Conservation (phyloP, 768 basidiomycete species). For the Xanthoconium purpureum region DNA sequence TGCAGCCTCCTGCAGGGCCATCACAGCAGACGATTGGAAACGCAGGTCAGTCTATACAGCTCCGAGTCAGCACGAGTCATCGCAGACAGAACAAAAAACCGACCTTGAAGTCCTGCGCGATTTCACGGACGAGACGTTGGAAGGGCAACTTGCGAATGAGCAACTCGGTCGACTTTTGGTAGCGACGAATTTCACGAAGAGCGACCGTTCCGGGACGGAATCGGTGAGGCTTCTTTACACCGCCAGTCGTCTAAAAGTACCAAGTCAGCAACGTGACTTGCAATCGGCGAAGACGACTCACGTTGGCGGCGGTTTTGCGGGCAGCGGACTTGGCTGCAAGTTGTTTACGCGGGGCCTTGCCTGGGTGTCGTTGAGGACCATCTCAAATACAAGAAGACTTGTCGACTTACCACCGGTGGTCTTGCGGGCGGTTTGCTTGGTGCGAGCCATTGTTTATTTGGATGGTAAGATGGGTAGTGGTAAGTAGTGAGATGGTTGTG, state of each 20-base stretch:
- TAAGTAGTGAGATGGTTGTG: not conserved
- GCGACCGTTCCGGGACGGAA: not conserved
- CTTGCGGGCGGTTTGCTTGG: conserved; percentile 76
- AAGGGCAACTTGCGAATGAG: not conserved
- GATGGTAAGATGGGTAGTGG: not conserved
- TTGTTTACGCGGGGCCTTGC: conserved; percentile 69
- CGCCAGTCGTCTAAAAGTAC: not conserved
- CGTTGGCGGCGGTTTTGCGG: conserved; percentile 48
- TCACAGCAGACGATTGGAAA: not conserved
- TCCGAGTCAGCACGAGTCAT: not conserved
- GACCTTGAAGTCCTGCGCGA: not conserved
- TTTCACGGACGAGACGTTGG: not conserved
- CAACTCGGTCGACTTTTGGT: not conserved
- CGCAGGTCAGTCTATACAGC: conserved; percentile 23
- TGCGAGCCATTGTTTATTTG: conserved; percentile 55
- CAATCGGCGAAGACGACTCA: conserved; percentile 10
- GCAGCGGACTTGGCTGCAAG: conserved; percentile 62
- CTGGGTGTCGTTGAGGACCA: conserved; percentile 20
- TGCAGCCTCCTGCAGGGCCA: conserved; percentile 58
- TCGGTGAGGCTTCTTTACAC: not conserved
- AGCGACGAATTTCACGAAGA: not conserved
- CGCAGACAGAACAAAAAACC: not conserved
- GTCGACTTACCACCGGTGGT: conserved; percentile 60
- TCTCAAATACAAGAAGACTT: not conserved
- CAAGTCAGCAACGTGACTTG: not conserved